Conservation (phyloP, 331 rosid species). For the Rosa hybrid region DNA sequence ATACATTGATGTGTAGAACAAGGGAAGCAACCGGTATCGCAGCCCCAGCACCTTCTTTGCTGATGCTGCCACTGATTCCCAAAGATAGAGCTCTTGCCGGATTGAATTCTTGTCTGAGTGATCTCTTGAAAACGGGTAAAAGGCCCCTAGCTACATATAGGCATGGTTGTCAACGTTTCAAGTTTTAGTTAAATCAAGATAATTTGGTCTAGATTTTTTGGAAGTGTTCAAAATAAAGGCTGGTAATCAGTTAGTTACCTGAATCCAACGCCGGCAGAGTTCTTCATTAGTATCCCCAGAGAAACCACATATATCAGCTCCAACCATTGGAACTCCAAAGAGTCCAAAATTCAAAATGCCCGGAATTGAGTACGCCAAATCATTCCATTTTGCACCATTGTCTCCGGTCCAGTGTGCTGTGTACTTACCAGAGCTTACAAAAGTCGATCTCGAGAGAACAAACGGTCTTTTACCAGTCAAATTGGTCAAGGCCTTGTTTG, state of each 20-base stretch:
- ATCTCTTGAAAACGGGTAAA: slow-evolving; percentile 88
- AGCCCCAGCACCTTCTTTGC: slow-evolving; percentile 83
- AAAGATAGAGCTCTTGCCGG: slow-evolving; percentile 79
- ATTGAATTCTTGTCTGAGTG: slow-evolving; percentile 47
- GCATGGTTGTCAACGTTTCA: background rate
- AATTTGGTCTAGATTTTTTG: background rate
- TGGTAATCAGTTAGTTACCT: slow-evolving; percentile 44
- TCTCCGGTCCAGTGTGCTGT: slow-evolving; percentile 97
- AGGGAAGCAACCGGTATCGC: slow-evolving; percentile 79
- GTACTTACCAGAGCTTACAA: slow-evolving; percentile 82
- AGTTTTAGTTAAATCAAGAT: background rate
- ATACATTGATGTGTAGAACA: slow-evolving; percentile 70
- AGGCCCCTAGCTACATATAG: slow-evolving; percentile 70
- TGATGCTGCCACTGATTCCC: slow-evolving; percentile 84
- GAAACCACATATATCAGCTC: slow-evolving; percentile 92
- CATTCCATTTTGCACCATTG: slow-evolving; percentile 78
- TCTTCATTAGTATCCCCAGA: slow-evolving; percentile 64
- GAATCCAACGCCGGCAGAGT: slow-evolving; percentile 88
- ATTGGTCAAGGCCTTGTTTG: slow-evolving; percentile 51
- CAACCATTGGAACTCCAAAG: slow-evolving; percentile 87
- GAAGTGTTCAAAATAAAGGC: background rate
- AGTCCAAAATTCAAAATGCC: slow-evolving; percentile 65
- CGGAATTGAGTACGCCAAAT: slow-evolving; percentile 73
- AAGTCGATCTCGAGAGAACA: slow-evolving; percentile 79
- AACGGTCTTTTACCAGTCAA: slow-evolving; percentile 82